Conservation (phyloP, 2,329 filamentous ascomycete genomes). For the Colletotrichum sp. region DNA sequence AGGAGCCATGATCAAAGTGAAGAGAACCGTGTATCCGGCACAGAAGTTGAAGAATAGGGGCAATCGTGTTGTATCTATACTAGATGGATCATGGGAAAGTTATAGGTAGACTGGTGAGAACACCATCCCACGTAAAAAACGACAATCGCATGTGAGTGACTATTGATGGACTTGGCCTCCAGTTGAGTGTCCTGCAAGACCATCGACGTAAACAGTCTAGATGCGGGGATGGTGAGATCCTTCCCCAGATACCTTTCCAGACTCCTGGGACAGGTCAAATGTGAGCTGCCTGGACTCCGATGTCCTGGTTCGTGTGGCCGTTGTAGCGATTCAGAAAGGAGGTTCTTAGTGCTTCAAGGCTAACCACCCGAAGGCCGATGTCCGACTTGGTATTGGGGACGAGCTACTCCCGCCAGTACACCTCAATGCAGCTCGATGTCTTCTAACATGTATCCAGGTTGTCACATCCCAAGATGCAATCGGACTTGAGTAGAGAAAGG, state of each 20-base stretch:
- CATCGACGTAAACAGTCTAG: neutral
- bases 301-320: neutral
- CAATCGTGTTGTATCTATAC: neutral
- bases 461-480: neutral
- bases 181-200: neutral
- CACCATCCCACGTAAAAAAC: neutral
- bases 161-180: neutral
- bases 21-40: neutral
- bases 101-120: neutral
- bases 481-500: neutral
- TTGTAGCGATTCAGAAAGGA: neutral
- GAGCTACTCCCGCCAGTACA: neutral
- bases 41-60: neutral
- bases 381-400: neutral
- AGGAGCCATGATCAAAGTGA: neutral
- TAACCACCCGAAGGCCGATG: neutral
- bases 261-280: neutral
- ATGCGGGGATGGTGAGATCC: neutral
- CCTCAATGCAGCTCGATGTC: neutral
- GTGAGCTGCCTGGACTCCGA: neutral
- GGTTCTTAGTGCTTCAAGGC: neutral
- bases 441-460: neutral
- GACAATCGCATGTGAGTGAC: neutral
- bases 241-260: neutral
- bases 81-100: neutral